Conservation (phyloP, 805 yeast genomes). For the Cyberlindnera euphorbiiphila region DNA sequence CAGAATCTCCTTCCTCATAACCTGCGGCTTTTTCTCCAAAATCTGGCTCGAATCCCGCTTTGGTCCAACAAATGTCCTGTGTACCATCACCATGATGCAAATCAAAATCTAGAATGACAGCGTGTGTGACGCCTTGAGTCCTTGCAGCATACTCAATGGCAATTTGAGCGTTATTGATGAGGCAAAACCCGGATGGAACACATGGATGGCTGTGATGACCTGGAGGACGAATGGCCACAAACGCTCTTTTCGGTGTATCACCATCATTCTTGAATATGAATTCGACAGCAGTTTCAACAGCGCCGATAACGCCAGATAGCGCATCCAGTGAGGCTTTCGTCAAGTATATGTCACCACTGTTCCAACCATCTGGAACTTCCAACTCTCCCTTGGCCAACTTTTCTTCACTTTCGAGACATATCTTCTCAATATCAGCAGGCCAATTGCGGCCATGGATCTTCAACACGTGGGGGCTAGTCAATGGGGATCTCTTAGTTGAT, state of each 20-base stretch:
- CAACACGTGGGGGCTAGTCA: constrained; percentile 56
- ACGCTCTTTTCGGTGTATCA: constrained; percentile 42
- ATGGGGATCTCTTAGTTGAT: constrained; percentile 43
- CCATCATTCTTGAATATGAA: constrained; percentile 35
- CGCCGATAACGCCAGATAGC: constrained; percentile 71
- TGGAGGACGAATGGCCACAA: constrained; percentile 73
- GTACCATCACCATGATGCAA: constrained; percentile 89
- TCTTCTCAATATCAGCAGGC: constrained; percentile 54
- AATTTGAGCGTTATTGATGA: constrained; percentile 77
- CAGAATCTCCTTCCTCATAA: constrained; percentile 24
- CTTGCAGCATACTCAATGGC: constrained; percentile 73
- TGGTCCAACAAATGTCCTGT: constrained; percentile 81
- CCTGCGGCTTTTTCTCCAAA: constrained; percentile 35
- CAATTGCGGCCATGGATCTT: constrained; percentile 73
- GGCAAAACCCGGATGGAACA: constrained; percentile 81
- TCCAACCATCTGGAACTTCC: constrained; percentile 82
- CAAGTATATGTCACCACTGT: constrained; percentile 76
- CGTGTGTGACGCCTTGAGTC: constrained; percentile 65
- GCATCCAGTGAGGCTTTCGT: constrained; percentile 65
- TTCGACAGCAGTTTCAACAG: constrained; percentile 70
- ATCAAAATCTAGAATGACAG: constrained; percentile 78
- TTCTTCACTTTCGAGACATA: constrained; percentile 56
- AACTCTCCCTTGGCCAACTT: constrained; percentile 50
- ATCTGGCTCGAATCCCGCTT: constrained; percentile 58
- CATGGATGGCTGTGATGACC: constrained; percentile 86